Base-by-base conservation (phyloP, 2,329 filamentous ascomycete species). In the Aureobasidium sp. region DNA sequence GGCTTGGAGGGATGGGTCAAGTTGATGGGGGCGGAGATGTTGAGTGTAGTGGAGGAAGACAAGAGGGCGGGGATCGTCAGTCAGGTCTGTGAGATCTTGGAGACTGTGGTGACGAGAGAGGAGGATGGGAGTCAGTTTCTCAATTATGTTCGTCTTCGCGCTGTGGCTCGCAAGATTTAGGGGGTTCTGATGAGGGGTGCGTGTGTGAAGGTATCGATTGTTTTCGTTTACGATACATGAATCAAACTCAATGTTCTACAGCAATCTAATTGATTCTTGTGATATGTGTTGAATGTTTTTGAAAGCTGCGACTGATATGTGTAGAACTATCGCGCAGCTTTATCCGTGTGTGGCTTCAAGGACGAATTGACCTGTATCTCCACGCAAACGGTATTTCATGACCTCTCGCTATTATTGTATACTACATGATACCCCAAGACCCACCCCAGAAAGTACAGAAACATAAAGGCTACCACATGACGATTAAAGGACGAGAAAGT, bases 1-100 rank as follows among this genome's bases (percentile, higher is more conserved):
- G 84, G 83, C 2, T 74, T 89, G 12, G 81, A 83, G 61, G 87
- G 85, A 1, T 90, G 87, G 87, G 75, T 88, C 29, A 75, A 82
- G 67, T 71, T 89, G 64, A 86, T 89, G 79, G 85, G 81, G 1
- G 82, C 79, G 64, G 73, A 76, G 65, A 81, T 86, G 53, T 75
- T 89, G 62, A 82, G 86, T 65, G 76, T 73, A 1, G 70, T 88
- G 1, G 76, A 74, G 36, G 76, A 74, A 34, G 71, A 68, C 51
- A 73, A 77, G 72, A 79, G 82, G 65, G 84, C 87, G 64, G 76
- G 71, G 47, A 80, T 76, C 6, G 77, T 86, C 2, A 74, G 69
- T 67, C 83, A 87, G 73, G 79, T 82, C 6, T 78, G 79, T 9
- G 79, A 82, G 52, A 74, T 84, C 5, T 70, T 88, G 63, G 76